Conservation (phyloP, 2,329 filamentous ascomycete genomes). For the Blastomyces percursus region DNA sequence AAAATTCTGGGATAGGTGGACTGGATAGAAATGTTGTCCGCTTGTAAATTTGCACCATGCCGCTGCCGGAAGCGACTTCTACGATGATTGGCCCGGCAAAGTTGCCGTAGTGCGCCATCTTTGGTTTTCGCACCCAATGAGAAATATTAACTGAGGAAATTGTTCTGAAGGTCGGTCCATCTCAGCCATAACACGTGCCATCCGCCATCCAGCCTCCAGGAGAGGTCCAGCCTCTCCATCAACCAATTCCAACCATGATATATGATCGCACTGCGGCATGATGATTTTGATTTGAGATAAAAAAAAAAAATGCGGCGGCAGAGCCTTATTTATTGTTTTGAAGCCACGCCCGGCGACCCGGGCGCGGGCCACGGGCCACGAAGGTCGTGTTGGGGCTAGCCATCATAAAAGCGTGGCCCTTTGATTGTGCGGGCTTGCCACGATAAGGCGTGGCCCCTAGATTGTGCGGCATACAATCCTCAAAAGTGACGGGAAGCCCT, state of each 20-base stretch:
- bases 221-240: constrained; percentile 1
- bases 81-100: constrained; percentile 1
- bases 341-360: too few species aligned
- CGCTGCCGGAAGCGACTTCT: not conserved
- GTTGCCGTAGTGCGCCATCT: not conserved
- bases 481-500: not conserved
- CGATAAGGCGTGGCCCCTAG: not conserved
- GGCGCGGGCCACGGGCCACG: too few species aligned
- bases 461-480: not conserved
- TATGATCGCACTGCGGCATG: constrained; percentile 1
- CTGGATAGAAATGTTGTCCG: not conserved
- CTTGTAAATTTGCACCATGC: not conserved
- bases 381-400: too few species aligned
- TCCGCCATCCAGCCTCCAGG: not conserved
- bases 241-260: constrained; percentile 1
- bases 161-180: not conserved
- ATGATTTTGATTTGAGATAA: not conserved
- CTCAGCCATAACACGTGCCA: not conserved
- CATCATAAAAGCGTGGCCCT: too few species aligned
- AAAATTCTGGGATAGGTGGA: not conserved
- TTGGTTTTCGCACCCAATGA: not conserved
- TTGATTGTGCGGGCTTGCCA: too few species aligned
- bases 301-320: not conserved
- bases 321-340: not conserved
- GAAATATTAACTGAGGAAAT: constrained; percentile 3